Conservation (phyloP, 2,329 filamentous ascomycete genomes). For the Aspergillus puulaauensis region DNA sequence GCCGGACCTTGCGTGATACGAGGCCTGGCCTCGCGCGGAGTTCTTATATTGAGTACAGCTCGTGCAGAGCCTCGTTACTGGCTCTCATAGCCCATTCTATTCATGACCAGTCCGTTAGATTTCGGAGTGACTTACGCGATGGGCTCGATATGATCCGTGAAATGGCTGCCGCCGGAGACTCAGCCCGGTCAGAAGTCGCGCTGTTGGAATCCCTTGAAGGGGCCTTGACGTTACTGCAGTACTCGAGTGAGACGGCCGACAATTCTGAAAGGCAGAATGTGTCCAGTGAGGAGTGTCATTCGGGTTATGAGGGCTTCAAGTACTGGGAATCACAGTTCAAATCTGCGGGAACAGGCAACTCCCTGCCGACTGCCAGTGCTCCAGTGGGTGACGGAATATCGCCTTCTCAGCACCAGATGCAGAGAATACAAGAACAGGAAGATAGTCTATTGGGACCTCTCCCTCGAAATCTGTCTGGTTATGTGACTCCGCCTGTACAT, state of each 20-base stretch:
- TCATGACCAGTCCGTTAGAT: conserved; percentile 23
- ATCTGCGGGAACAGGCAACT: too few species aligned
- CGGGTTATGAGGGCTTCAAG: conserved; percentile 19
- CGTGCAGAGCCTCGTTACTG: conserved; percentile 34
- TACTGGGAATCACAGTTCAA: conserved; percentile 15
- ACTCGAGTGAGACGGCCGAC: background rate
- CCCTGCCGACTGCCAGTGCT: too few species aligned
- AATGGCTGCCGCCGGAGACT: conserved; percentile 32
- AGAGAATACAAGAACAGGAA: too few species aligned
- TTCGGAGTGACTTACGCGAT: conserved; percentile 20
- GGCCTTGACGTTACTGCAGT: conserved; percentile 21
- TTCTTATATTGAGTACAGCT: conserved; percentile 38
- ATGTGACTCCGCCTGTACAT: too few species aligned
- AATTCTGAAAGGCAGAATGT: too few species aligned
- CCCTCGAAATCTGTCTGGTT: too few species aligned
- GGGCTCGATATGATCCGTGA: conserved; percentile 31
- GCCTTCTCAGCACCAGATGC: too few species aligned
- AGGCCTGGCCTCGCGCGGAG: conserved; percentile 30
- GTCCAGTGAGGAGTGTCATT: background rate
- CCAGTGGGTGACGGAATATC: too few species aligned
- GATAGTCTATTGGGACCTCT: accelerated
- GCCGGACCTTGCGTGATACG: conserved; percentile 21
- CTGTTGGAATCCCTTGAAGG: conserved; percentile 32
- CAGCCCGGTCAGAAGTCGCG: conserved; percentile 31
- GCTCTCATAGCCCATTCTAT: conserved; percentile 36